Percentiles rank a stretch among this genome's conserved stretches.
Conservation (phyloP, 75 land plant genomes). For the Selaginella moellendorffii region DNA sequence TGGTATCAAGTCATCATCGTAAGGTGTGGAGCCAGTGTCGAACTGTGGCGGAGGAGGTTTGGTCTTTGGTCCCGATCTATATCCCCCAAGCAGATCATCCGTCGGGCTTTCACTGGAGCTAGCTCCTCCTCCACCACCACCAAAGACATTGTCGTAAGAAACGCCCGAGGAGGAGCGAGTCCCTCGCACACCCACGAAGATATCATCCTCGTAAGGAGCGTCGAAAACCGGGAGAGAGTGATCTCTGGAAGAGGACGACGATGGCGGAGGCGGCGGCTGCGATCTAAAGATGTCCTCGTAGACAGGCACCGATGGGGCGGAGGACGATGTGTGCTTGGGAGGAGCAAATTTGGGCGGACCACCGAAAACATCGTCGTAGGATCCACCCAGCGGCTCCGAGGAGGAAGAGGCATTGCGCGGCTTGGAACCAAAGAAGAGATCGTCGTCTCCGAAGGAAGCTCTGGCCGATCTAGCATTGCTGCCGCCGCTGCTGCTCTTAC, state of each 20-base stretch:
- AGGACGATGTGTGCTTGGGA: not conserved
- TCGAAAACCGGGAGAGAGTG: constrained; percentile 33
- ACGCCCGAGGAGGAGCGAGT: constrained; percentile 6
- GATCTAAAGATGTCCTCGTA: constrained; percentile 23
- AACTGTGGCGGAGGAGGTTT: not conserved
- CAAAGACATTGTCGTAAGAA: constrained; percentile 42
- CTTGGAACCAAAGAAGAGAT: constrained; percentile 7
- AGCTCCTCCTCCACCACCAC: constrained; percentile 9
- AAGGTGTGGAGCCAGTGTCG: not conserved
- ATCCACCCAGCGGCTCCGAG: not conserved
- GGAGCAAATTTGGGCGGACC: constrained; percentile 36
- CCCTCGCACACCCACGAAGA: constrained; percentile 32
- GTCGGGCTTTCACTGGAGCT: constrained; percentile 13
- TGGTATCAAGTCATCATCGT: not conserved
- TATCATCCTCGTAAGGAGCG: constrained; percentile 58
- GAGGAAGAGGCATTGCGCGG: not conserved
- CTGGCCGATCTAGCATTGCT: not conserved
- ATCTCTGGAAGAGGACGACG: not conserved
- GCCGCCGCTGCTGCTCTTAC: not conserved
- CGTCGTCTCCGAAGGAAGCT: constrained; percentile 6
- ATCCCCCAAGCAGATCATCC: constrained; percentile 41
- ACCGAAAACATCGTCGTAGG: constrained; percentile 60
- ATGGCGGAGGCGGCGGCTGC: not conserved
- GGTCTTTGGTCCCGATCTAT: not conserved
- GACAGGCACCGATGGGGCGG: not conserved